Percentiles rank a stretch among this genome's conserved stretches.
These are phyloP conservation scores for Aschersonia sp. DNA, from an alignment of 2,329 filamentous ascomycete genomes.

Conservation along the genomic window DNA sequence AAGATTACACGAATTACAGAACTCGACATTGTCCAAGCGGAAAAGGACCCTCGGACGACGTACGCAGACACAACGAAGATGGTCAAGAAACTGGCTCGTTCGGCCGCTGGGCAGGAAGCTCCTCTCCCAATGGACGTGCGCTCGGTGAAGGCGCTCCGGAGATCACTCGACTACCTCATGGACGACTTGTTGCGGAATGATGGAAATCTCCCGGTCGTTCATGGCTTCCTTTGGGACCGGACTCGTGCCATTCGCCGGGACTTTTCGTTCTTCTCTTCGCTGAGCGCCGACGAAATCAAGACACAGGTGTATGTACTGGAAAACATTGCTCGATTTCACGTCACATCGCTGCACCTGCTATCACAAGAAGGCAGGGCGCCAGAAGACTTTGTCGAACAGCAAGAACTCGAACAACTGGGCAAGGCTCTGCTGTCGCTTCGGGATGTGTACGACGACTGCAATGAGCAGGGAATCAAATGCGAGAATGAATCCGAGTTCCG, in stretches of 20 bases:
- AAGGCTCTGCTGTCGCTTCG: constrained; percentile 51
- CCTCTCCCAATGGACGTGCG: constrained; percentile 55
- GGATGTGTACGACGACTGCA: constrained; percentile 52
- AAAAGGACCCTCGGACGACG: constrained; percentile 31
- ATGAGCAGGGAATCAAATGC: constrained; percentile 40
- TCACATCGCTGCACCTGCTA: constrained; percentile 48
- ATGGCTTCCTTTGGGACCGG: constrained; percentile 55
- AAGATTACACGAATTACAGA: constrained; percentile 48
- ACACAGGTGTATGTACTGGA: constrained; percentile 50
- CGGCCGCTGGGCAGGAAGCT: constrained; percentile 52
- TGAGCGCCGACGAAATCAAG: constrained; percentile 40
- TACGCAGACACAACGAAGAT: constrained; percentile 38
- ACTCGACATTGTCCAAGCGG: constrained; percentile 39
- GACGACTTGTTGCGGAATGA: constrained; percentile 42
- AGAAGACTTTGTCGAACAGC: constrained; percentile 50
- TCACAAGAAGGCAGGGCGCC: constrained; percentile 39
- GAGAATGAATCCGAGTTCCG: constrained; percentile 52
- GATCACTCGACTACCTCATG: constrained; percentile 49
- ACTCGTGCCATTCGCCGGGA: constrained; percentile 54
- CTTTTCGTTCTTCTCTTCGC: constrained; percentile 51
- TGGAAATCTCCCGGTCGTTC: constrained; percentile 36
- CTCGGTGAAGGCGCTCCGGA: constrained; percentile 41
- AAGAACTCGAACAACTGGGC: constrained; percentile 52
- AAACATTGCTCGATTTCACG: constrained; percentile 52
- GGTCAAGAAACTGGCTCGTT: constrained; percentile 54